These are phyloP conservation scores for Dactylonectria macrodidyma DNA, from an alignment of 2,329 filamentous ascomycete genomes.

Conservation along the genomic window DNA sequence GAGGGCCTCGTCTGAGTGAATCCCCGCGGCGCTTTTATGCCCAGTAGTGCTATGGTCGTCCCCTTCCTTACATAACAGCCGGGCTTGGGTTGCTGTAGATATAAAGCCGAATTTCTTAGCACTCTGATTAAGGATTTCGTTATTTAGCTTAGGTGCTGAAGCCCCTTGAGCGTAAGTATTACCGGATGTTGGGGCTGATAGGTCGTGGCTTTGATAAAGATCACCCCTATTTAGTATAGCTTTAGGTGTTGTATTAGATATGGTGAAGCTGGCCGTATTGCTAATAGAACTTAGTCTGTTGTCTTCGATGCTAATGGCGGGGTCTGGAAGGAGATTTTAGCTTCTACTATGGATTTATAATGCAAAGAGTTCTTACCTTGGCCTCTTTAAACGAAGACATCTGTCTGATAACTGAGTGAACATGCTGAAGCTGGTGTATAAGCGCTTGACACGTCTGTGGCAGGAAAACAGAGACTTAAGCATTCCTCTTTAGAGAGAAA, in stretches of 20 bases:
- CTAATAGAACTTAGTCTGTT: background rate
- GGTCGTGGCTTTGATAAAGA: background rate
- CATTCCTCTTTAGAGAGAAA: constrained; percentile 4
- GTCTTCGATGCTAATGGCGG: background rate
- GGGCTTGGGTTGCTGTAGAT: background rate
- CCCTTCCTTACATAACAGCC: too few relatives aligned
- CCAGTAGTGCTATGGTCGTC: background rate
- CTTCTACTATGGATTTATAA: background rate
- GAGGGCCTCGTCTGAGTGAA: background rate
- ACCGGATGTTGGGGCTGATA: background rate
- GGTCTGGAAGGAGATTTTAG: constrained; percentile 5
- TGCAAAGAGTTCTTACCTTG: constrained; percentile 5
- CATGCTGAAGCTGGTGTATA: constrained; percentile 5
- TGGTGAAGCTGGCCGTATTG: background rate
- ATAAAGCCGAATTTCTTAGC: background rate
- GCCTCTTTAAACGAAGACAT: background rate
- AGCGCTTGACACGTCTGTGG: background rate
- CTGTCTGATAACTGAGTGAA: constrained; percentile 1
- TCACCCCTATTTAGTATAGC: background rate
- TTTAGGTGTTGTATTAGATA: constrained; percentile 1
- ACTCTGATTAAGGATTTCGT: background rate
- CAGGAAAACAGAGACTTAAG: constrained; percentile 9
- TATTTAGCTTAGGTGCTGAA: background rate
- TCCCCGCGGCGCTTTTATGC: background rate
- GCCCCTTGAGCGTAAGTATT: background rate